Evolutionary conservation across 495 filamentous ascomycete genomes (phyloP).

Genomic region (Chaetomium fimeti): DNA sequence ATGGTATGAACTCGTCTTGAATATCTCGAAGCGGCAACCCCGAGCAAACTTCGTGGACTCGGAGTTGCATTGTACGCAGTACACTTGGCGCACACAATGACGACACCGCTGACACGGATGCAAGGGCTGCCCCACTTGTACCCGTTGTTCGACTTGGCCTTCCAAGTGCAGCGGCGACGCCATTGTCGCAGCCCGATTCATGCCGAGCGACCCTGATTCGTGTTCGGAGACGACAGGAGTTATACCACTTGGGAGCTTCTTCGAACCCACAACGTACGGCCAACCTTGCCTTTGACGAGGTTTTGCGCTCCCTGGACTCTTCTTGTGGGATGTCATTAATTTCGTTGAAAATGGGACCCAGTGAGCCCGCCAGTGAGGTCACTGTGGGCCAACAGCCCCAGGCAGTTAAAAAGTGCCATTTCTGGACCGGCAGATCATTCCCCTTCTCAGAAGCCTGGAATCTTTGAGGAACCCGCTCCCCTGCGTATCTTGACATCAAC

Average conservation of each 20-base stretch:
- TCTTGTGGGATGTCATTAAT: no score
- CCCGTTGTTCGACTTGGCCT: no score
- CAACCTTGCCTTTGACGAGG: no score
- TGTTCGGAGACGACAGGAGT: background rate
- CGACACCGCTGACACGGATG: no score
- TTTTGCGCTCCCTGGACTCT: no score
- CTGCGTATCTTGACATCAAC: slow-evolving; percentile 27
- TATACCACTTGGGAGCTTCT: background rate
- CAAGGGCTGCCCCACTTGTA: background rate
- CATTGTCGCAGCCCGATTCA: background rate
- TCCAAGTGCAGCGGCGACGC: background rate
- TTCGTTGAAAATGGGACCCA: background rate
- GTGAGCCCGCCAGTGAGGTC: slow-evolving; percentile 17
- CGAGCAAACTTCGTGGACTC: no score
- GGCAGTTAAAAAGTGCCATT: slow-evolving; percentile 28
- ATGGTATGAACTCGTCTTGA: no score
- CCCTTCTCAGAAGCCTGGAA: slow-evolving; percentile 7
- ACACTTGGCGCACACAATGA: no score
- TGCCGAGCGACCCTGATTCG: background rate
- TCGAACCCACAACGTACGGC: no score
- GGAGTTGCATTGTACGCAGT: no score
- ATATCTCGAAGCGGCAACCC: no score
- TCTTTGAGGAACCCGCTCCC: slow-evolving; percentile 12
- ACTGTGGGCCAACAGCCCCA: slow-evolving; percentile 9
- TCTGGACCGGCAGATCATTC: slow-evolving; percentile 28